Conservation (phyloP, 2,329 filamentous ascomycete species). For the Sphaerulina vaccinii region DNA sequence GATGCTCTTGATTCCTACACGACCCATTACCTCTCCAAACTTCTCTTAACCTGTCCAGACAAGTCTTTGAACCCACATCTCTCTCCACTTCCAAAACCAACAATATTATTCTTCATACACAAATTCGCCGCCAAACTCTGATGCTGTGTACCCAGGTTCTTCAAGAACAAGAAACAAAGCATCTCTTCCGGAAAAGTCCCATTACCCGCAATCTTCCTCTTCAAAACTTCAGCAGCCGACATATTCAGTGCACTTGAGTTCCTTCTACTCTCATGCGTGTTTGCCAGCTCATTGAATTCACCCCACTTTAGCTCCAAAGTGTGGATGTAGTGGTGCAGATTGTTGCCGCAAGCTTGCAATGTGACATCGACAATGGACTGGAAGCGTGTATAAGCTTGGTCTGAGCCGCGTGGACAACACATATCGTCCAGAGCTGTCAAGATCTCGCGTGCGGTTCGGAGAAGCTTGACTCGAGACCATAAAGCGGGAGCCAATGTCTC, state of each 20-base stretch:
- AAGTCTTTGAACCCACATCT: constrained; percentile 32
- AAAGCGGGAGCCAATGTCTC: constrained; percentile 28
- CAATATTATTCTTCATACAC: constrained; percentile 35
- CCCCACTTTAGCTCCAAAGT: constrained; percentile 30
- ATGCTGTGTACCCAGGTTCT: constrained; percentile 28
- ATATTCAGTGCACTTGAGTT: constrained; percentile 13
- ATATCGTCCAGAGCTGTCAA: constrained; percentile 34
- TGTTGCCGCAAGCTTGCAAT: constrained; percentile 23
- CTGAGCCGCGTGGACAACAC: constrained; percentile 32
- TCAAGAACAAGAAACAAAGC: constrained; percentile 34
- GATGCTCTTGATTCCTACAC: no score
- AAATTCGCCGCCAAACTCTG: constrained; percentile 28
- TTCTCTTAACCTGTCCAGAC: constrained; percentile 27
- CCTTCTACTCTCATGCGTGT: constrained; percentile 20
- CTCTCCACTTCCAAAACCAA: constrained; percentile 35
- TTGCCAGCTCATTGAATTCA: constrained; percentile 30
- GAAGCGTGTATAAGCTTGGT: constrained; percentile 31
- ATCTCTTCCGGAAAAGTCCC: constrained; percentile 31
- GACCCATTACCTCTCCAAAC: constrained; percentile 17
- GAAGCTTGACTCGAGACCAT: constrained; percentile 28
- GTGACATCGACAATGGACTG: constrained; percentile 29
- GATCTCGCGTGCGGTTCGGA: constrained; percentile 27
- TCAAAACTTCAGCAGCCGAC: constrained; percentile 13
- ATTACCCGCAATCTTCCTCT: constrained; percentile 16
- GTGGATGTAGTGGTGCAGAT: constrained; percentile 31